Conservation (phyloP, 345 rosid species). For the Citrus medica region DNA sequence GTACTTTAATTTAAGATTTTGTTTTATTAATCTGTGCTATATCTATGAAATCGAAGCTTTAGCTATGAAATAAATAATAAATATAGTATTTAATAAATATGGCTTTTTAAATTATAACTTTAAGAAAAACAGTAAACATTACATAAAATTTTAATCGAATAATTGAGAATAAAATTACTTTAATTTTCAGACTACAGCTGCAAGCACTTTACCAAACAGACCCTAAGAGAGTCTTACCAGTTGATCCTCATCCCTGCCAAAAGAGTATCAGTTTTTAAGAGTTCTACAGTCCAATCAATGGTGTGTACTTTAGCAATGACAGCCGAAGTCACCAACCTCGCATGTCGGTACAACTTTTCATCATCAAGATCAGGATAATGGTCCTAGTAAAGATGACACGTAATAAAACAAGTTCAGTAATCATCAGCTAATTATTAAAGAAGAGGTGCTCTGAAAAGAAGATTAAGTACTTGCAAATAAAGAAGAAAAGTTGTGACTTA, state of each 20-base stretch:
- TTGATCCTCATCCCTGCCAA: slow-evolving; percentile 67
- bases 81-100: too few species aligned
- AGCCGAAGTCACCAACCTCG: slow-evolving; percentile 74
- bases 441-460: not conserved
- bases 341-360: slow-evolving; percentile 56
- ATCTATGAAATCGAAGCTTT: too few species aligned
- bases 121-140: too few species aligned
- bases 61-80: too few species aligned
- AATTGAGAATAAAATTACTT: too few species aligned
- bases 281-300: slow-evolving; percentile 82
- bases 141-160: too few species aligned
- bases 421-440: not conserved
- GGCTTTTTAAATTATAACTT: too few species aligned
- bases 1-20: too few species aligned
- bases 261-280: slow-evolving; percentile 66
- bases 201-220: too few species aligned
- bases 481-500: not conserved
- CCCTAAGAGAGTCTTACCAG: slow-evolving; percentile 34
- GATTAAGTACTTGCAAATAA: not conserved
- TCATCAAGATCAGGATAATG: slow-evolving; percentile 54
- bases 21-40: too few species aligned
- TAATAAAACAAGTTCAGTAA: not conserved
- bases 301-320: slow-evolving; percentile 86
- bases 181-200: too few species aligned
- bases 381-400: slow-evolving; percentile 23